Base-by-base conservation (phyloP, 2,329 filamentous ascomycete species). In the Fusarium chaquense region DNA sequence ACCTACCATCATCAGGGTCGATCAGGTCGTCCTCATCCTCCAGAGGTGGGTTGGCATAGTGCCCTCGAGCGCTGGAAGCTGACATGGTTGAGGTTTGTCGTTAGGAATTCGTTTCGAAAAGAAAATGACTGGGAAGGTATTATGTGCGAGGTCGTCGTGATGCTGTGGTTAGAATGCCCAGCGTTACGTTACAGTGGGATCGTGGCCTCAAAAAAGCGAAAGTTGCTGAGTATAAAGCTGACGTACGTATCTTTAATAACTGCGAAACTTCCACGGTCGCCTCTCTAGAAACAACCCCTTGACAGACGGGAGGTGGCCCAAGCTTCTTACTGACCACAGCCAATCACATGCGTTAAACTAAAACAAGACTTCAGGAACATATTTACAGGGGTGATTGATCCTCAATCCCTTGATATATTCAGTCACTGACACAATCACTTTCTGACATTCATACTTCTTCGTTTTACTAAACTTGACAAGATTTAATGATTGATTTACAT, bases 1-100 rank as follows among this genome's bases (percentile, higher is more conserved):
- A 20, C 81, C 73, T 81, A 93, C 91, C 91, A 81, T 94, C 90
- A 83, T 93, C 91, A 5, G 90, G 90, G 74, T 94, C 91, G 80
- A 94, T 93, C 75, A 94, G 81, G 74, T 93, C 91, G 73, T 91
- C 89, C 41, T 71, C 69, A 64, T 91, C 88, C 49, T 87, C 83
- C 67, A 90, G 81, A 64, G 87, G 83, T 61, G 89, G 86, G 69
- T 86, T 86, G 76, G 87, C 84, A 76, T 89, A 89, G 76, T 90
- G 87, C 78, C 87, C 85, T 75, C 80, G 81, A 69, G 80, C 78
- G 75, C 78, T 83, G 57, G 83, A 79, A 33, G 84, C 78, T 54
- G 85, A 81, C 84, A 86, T 87, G 62, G 67, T 50, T 53, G 24
- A 55, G 61, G 44, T 38, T 49, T 36, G 45, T 47, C 47, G 41